Evolutionary conservation across 2,329 filamentous ascomycete genomes (phyloP).

Genomic region (Ophiosphaerella herpotricha): DNA sequence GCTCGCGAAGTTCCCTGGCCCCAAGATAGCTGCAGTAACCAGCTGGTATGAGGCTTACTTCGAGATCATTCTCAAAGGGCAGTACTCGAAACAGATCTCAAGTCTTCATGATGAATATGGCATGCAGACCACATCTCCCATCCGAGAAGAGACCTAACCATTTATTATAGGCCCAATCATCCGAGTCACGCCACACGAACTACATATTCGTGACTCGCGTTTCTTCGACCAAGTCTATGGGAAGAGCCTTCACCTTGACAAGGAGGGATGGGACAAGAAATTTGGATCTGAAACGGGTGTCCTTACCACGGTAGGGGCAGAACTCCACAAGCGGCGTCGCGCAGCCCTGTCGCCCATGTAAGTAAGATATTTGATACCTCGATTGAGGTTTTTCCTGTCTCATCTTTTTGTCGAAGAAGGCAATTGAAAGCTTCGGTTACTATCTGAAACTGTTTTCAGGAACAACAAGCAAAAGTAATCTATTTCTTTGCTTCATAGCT

Average conservation of each 20-base stretch:
- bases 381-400: neutral
- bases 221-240: slow-evolving; percentile 45
- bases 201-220: slow-evolving; percentile 50
- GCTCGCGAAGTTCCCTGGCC: slow-evolving; percentile 52
- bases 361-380: slow-evolving; percentile 8
- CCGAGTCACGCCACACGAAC: slow-evolving; percentile 49
- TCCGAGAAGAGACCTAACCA: too few species aligned
- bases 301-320: slow-evolving; percentile 33
- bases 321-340: slow-evolving; percentile 37
- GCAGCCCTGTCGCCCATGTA: slow-evolving; percentile 40
- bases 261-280: slow-evolving; percentile 41
- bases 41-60: slow-evolving; percentile 44
- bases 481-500: too few species aligned
- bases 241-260: slow-evolving; percentile 38
- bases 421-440: too few species aligned
- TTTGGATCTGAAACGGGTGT: slow-evolving; percentile 36
- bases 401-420: too few species aligned
- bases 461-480: too few species aligned
- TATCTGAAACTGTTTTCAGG: too few species aligned
- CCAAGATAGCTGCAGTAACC: slow-evolving; percentile 38
- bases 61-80: slow-evolving; percentile 37
- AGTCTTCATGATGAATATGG: slow-evolving; percentile 41
- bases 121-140: slow-evolving; percentile 7
- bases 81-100: slow-evolving; percentile 38
- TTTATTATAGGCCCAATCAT: slow-evolving; percentile 45